These are phyloP conservation scores for Colletotrichum theobromicola DNA, from an alignment of 2,329 filamentous ascomycete genomes.

Conservation along the genomic window DNA sequence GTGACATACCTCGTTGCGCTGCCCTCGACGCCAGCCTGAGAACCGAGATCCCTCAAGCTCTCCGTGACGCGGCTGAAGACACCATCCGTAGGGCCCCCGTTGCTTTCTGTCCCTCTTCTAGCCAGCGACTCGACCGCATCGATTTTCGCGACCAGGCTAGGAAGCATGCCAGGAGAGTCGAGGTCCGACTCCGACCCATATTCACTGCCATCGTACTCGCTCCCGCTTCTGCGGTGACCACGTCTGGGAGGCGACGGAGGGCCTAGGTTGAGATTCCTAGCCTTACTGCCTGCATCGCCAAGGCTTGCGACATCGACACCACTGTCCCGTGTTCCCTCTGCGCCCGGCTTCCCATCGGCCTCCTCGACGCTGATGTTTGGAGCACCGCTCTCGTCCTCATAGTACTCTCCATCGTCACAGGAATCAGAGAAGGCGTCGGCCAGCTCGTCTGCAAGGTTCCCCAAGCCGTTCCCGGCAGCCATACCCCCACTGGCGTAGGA, in stretches of 20 bases:
- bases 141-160: constrained; percentile 71
- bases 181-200: constrained; percentile 77
- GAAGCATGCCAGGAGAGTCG: constrained; percentile 70
- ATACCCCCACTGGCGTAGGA: constrained; percentile 48
- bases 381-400: constrained; percentile 32
- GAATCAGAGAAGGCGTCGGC: constrained; percentile 75
- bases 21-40: constrained; percentile 74
- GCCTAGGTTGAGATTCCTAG: constrained; percentile 46
- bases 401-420: constrained; percentile 62
- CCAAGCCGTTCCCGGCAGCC: constrained; percentile 62
- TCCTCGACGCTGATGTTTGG: constrained; percentile 28
- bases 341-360: constrained; percentile 25
- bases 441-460: constrained; percentile 82
- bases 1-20: constrained; percentile 70
- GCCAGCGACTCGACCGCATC: constrained; percentile 75
- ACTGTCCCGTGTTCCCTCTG: constrained; percentile 43
- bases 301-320: constrained; percentile 43
- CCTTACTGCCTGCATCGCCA: constrained; percentile 25
- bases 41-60: constrained; percentile 73
- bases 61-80: constrained; percentile 74
- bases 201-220: constrained; percentile 75
- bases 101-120: constrained; percentile 68
- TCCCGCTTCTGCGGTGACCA: constrained; percentile 57
- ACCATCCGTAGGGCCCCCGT: constrained; percentile 67
- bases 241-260: constrained; percentile 48